These are phyloP conservation scores for Sutorius eximius DNA, from an alignment of 1,284 basidiomycete genomes.

Conservation along the genomic window DNA sequence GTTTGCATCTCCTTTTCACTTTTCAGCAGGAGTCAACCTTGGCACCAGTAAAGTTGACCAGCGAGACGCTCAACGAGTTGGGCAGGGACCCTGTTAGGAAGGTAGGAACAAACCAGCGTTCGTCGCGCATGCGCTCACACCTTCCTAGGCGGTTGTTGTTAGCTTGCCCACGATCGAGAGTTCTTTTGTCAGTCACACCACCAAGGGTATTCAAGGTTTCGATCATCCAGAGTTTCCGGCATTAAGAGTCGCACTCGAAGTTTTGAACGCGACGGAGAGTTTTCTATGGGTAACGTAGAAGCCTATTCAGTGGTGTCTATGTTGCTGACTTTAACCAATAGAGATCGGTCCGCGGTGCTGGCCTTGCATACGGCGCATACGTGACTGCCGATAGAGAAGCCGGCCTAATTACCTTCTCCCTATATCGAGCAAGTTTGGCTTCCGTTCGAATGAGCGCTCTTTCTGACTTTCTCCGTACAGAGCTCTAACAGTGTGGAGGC, in stretches of 20 bases:
- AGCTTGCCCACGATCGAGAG: conserved; percentile 94
- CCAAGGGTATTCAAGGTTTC: conserved; percentile 80
- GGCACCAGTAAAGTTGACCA: conserved; percentile 66
- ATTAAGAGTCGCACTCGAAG: conserved; percentile 80
- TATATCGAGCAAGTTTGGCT: conserved; percentile 68
- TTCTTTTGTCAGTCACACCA: conserved; percentile 80
- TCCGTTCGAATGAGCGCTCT: not conserved
- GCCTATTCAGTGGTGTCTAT: not conserved
- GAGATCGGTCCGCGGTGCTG: conserved; percentile 87
- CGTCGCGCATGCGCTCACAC: conserved; percentile 2
- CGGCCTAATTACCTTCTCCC: conserved; percentile 77
- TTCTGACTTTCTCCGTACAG: conserved; percentile 38
- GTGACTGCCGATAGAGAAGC: conserved; percentile 80
- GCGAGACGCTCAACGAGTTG: conserved; percentile 71
- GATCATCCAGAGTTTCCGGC: conserved; percentile 84
- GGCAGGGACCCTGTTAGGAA: conserved; percentile 75
- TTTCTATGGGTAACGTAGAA: conserved; percentile 79
- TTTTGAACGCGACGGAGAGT: conserved; percentile 92
- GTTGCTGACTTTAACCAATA: conserved; percentile 35
- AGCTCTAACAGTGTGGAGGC: conserved; percentile 88
- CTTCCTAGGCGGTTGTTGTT: conserved; percentile 74
- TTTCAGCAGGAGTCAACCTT: conserved; percentile 53
- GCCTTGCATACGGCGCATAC: conserved; percentile 91
- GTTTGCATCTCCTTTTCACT: not conserved
- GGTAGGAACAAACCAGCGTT: conserved; percentile 39